Evolutionary conservation across 345 rosid species (phyloP).

Genomic region (Noccaea bulbosa): DNA sequence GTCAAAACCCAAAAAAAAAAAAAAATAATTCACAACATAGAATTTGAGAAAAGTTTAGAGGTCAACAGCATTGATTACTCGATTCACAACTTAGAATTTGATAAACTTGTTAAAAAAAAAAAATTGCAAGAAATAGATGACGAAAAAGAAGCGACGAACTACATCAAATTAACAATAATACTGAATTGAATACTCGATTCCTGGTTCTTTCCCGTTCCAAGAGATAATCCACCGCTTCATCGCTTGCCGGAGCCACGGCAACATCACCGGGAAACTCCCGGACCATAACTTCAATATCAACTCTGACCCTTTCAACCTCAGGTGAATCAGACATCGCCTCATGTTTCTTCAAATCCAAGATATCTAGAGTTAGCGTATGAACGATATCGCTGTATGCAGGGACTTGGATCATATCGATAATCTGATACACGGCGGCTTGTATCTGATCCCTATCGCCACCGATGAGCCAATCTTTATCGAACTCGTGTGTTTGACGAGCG

Average conservation of each 20-base stretch:
- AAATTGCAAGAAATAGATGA: too few species aligned
- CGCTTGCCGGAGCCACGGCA: background rate
- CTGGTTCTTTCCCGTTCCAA: background rate
- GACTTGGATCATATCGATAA: constrained; percentile 11
- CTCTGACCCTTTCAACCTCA: background rate
- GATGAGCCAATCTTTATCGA: constrained; percentile 14
- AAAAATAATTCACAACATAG: too few species aligned
- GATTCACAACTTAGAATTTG: too few species aligned
- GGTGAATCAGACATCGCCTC: background rate
- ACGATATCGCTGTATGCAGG: background rate
- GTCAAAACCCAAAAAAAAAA: too few species aligned
- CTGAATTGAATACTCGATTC: too few species aligned
- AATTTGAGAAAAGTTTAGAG: too few species aligned
- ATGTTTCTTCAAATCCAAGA: background rate
- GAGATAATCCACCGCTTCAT: background rate
- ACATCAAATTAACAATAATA: too few species aligned
- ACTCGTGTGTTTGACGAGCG: constrained; percentile 1
- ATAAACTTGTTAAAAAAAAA: too few species aligned
- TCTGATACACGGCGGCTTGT: background rate
- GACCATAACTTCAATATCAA: background rate
- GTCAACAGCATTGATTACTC: too few species aligned
- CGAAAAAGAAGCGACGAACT: too few species aligned
- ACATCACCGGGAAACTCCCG: background rate
- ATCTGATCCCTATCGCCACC: constrained; percentile 17
- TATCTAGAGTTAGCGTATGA: background rate